phyloP scores from a whole-genome alignment of 1,139 yeast species.

The Saccharomyces hybrid region DNA sequence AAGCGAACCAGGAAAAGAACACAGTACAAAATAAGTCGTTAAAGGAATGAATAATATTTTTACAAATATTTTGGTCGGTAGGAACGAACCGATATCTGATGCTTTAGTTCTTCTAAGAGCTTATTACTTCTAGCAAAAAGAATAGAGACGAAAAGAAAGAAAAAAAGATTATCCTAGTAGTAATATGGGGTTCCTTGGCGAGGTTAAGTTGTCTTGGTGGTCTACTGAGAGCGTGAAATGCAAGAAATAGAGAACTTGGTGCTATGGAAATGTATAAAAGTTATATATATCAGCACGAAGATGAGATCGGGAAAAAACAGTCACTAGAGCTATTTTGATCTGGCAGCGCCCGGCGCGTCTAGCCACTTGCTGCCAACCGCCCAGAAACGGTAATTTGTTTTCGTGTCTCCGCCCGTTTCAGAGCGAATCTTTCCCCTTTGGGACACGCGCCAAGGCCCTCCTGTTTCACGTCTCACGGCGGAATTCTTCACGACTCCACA shows the following conservation, averaged over 20 bases:
- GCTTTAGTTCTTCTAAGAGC: conserved; percentile 1
- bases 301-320: background rate
- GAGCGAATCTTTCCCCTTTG: background rate
- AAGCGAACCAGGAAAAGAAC: background rate
- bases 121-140: background rate
- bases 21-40: background rate
- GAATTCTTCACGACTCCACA: conserved; percentile 20
- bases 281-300: background rate
- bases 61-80: background rate
- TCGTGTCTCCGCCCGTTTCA: conserved; percentile 1
- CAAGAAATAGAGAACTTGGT: background rate
- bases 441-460: background rate
- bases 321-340: background rate
- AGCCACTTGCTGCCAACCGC: background rate
- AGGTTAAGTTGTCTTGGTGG: background rate
- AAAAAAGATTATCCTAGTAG: background rate
- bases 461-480: background rate
- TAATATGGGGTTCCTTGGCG: background rate
- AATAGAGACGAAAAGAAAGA: background rate
- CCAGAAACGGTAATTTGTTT: background rate
- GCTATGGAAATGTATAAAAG: background rate
- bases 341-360: background rate
- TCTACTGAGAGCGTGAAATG: background rate
- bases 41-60: background rate
- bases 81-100: background rate